Percentiles rank a stretch among this genome's conserved stretches.
phyloP scores from a whole-genome alignment of 305 asterid species.

The Andrographis paniculata region DNA sequence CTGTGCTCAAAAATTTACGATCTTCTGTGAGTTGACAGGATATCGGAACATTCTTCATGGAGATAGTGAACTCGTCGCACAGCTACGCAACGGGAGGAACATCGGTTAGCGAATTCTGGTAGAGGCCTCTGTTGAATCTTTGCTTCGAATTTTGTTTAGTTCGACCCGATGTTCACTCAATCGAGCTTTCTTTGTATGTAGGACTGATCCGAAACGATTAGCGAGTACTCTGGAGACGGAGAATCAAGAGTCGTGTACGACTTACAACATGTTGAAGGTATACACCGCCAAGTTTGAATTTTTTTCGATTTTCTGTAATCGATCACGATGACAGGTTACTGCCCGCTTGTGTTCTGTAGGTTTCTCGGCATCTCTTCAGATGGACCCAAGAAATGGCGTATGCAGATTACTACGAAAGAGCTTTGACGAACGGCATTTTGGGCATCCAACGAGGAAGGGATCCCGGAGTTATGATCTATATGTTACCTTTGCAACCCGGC shows the following conservation, averaged over 20 bases:
- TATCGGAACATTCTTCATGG: constrained; percentile 79
- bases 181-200: constrained; percentile 23
- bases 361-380: constrained; percentile 73
- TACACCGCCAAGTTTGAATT: constrained; percentile 6
- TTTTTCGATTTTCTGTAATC: constrained; percentile 8
- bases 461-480: constrained; percentile 90
- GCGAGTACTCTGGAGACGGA: constrained; percentile 57
- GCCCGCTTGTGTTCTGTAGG: constrained; percentile 34
- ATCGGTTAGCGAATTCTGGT: constrained; percentile 74
- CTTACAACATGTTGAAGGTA: constrained; percentile 97
- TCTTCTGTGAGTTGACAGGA: constrained; percentile 37
- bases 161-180: too few relatives aligned
- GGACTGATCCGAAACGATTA: constrained; percentile 82
- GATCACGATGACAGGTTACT: constrained; percentile 2
- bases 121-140: constrained; percentile 15
- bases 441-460: constrained; percentile 88
- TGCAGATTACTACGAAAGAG: constrained; percentile 89
- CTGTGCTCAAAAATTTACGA: constrained; percentile 9
- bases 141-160: neutral
- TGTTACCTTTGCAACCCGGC: constrained; percentile 82
- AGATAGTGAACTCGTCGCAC: constrained; percentile 81
- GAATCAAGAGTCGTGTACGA: constrained; percentile 87
- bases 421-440: constrained; percentile 77
- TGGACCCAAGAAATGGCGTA: constrained; percentile 84
- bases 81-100: constrained; percentile 97